Evolutionary conservation across 2,329 filamentous ascomycete species (phyloP).

Genomic region (Rosellinia necatrix): DNA sequence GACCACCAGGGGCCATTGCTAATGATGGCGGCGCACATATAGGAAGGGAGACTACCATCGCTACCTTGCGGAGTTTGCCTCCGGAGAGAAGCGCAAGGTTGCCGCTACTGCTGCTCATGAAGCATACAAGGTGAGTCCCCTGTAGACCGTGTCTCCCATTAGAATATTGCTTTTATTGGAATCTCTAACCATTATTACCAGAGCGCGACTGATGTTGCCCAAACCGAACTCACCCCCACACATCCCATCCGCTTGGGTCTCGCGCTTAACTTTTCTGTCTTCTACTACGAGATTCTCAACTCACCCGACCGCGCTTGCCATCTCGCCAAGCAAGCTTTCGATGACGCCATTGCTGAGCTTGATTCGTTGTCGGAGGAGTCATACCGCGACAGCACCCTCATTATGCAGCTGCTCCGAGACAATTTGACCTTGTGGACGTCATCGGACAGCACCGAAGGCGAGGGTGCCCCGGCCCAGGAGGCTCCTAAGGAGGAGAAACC

Average conservation of each 20-base stretch:
- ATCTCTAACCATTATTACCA: slow-evolving; percentile 45
- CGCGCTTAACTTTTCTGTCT: slow-evolving; percentile 98
- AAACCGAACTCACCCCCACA: slow-evolving; percentile 95
- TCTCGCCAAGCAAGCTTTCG: slow-evolving; percentile 98
- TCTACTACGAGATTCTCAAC: slow-evolving; percentile 99
- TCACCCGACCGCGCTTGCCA: slow-evolving; percentile 97
- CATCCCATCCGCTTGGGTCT: slow-evolving; percentile 98
- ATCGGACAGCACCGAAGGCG: slow-evolving; percentile 81
- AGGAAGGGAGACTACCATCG: slow-evolving; percentile 99
- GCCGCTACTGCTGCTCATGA: slow-evolving; percentile 87
- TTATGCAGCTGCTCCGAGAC: slow-evolving; percentile 98
- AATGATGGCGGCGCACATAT: slow-evolving; percentile 26
- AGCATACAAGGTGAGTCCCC: slow-evolving; percentile 85
- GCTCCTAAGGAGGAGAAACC: slow-evolving; percentile 62
- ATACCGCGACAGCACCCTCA: slow-evolving; percentile 97
- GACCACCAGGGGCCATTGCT: slow-evolving; percentile 18
- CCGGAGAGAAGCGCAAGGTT: slow-evolving; percentile 88
- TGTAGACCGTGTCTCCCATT: neutral
- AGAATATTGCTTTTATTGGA: neutral
- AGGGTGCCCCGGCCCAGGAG: slow-evolving; percentile 63
- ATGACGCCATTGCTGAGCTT: slow-evolving; percentile 97
- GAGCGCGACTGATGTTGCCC: slow-evolving; percentile 97
- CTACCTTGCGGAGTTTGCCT: slow-evolving; percentile 91
- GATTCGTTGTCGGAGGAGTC: slow-evolving; percentile 97
- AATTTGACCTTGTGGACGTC: slow-evolving; percentile 99